phyloP scores from a whole-genome alignment of 2,329 filamentous ascomycete species.

The Westerdykella aurantiaca region DNA sequence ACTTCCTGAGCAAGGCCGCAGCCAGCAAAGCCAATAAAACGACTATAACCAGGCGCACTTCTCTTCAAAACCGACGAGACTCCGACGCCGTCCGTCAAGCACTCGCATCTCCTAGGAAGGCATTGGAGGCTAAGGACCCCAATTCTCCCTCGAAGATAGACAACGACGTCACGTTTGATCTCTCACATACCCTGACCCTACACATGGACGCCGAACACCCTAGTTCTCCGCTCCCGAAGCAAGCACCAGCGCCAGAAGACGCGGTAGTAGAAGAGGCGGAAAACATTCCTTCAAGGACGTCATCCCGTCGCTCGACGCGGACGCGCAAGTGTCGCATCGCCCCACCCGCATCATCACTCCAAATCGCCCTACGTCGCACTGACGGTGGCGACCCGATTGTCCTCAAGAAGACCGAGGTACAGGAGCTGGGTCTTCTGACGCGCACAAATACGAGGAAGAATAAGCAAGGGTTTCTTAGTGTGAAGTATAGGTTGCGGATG shows the following conservation, averaged over 20 bases:
- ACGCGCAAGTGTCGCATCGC: slow-evolving; percentile 33
- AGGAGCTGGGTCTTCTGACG: slow-evolving; percentile 43
- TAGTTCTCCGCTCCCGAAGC: slow-evolving; percentile 12
- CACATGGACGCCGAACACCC: slow-evolving; percentile 13
- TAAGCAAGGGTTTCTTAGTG: slow-evolving; percentile 43
- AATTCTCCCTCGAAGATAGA: slow-evolving; percentile 42
- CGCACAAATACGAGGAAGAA: slow-evolving; percentile 48
- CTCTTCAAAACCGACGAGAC: slow-evolving; percentile 43
- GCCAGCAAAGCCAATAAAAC: slow-evolving; percentile 41
- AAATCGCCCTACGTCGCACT: slow-evolving; percentile 37
- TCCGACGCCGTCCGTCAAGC: slow-evolving; percentile 44
- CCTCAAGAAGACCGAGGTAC: slow-evolving; percentile 46
- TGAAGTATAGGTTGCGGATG: slow-evolving; percentile 40
- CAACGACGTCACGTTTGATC: slow-evolving; percentile 26
- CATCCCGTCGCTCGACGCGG: slow-evolving; percentile 30
- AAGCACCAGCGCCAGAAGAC: slow-evolving; percentile 5
- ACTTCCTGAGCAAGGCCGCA: slow-evolving; percentile 47
- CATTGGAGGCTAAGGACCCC: slow-evolving; percentile 44
- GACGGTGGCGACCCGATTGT: slow-evolving; percentile 40
- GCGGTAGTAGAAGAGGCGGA: slow-evolving; percentile 9
- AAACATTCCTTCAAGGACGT: slow-evolving; percentile 9
- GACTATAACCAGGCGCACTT: slow-evolving; percentile 35
- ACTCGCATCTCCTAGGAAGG: slow-evolving; percentile 42
- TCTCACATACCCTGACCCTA: slow-evolving; percentile 26
- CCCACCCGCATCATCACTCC: slow-evolving; percentile 13